phyloP scores from a whole-genome alignment of 306 rosid genomes.

The Cicer arietinum region DNA sequence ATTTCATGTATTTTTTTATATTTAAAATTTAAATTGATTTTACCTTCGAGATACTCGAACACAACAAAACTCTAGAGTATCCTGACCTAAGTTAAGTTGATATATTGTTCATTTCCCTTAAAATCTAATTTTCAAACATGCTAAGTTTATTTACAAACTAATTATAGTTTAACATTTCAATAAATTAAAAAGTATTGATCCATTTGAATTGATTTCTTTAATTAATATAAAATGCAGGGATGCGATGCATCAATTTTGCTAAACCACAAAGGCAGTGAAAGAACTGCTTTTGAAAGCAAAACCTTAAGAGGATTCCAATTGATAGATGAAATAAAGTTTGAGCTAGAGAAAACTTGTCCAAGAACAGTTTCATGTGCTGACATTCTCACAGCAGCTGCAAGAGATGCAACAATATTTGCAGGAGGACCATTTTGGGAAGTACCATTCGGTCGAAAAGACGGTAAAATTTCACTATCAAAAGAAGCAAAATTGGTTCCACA shows the following conservation, averaged over 20 bases:
- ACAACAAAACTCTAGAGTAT: no score
- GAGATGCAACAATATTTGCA: constrained; percentile 81
- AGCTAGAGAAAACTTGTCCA: constrained; percentile 74
- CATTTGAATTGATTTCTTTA: constrained; percentile 12
- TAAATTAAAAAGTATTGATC: background rate
- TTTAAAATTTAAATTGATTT: no score
- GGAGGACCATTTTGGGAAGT: constrained; percentile 98
- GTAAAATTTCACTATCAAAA: constrained; percentile 58
- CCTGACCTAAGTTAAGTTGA: no score
- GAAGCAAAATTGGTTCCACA: constrained; percentile 83
- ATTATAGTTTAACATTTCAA: no score
- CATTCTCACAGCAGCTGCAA: constrained; percentile 80
- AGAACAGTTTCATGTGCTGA: constrained; percentile 86
- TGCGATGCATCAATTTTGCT: constrained; percentile 82
- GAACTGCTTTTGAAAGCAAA: constrained; percentile 66
- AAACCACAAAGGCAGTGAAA: constrained; percentile 63
- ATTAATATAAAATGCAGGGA: constrained; percentile 59
- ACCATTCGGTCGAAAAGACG: constrained; percentile 80
- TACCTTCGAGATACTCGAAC: no score
- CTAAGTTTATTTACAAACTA: no score
- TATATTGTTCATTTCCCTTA: background rate
- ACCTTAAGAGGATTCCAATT: constrained; percentile 72
- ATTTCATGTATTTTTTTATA: no score
- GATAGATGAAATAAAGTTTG: constrained; percentile 73
- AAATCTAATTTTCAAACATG: background rate